phyloP scores from a whole-genome alignment of 108 stramenopile species.

The Cyclotella baltica region DNA sequence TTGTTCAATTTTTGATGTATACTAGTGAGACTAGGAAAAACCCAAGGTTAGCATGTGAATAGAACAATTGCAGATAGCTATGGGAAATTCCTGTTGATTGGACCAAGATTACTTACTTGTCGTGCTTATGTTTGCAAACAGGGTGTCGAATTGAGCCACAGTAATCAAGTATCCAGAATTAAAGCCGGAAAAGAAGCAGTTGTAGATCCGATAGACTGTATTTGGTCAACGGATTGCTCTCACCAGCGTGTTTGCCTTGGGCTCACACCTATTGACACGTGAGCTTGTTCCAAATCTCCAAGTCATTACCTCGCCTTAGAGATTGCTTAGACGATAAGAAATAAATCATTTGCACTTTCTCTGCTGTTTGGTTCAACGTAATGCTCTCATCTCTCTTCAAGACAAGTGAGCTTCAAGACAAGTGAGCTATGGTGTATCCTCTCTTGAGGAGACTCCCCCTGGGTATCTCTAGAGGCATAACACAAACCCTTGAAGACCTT shows the following conservation, averaged over 20 bases:
- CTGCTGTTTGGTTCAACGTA: no score
- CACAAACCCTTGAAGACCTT: conserved; percentile 80
- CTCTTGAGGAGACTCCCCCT: conserved; percentile 87
- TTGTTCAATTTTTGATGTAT: conserved; percentile 95
- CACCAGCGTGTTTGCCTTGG: conserved; percentile 94
- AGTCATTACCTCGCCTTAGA: no score
- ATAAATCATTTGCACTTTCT: no score
- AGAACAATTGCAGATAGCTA: no score
- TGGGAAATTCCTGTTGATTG: no score
- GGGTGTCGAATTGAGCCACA: conserved; percentile 91
- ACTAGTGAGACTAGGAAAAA: conserved; percentile 96
- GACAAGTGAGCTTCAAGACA: conserved; percentile 71
- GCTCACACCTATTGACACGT: conserved; percentile 94
- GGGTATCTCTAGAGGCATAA: conserved; percentile 86
- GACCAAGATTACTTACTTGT: no score
- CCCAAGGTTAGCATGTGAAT: conserved; percentile 69
- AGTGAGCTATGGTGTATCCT: conserved; percentile 88
- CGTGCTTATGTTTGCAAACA: no score
- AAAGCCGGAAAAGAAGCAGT: conserved; percentile 74
- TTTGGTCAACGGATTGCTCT: conserved; percentile 72
- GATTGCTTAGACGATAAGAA: no score
- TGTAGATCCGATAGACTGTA: conserved; percentile 73
- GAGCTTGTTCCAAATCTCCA: no score
- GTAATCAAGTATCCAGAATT: conserved; percentile 77
- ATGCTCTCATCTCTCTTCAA: no score